Base-by-base conservation (phyloP, 495 filamentous ascomycete genomes). In the Ramalina intermedia region DNA sequence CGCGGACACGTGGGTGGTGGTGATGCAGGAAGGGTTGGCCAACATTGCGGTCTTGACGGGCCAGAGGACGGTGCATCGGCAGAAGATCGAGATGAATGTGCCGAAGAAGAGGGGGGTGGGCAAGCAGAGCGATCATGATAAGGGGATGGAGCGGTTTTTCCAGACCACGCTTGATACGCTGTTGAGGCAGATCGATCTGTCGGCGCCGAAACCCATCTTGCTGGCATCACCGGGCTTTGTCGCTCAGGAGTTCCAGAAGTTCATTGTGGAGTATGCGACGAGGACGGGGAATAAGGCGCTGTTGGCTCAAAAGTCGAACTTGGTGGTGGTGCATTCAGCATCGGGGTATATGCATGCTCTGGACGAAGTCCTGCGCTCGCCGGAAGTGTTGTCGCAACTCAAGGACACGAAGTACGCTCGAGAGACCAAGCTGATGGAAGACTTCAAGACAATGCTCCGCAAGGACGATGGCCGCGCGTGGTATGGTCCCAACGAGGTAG, bases 21-120 rank as follows among this genome's bases (percentile, higher is more conserved):
- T 96, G 5, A 93, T 96, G 86, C 85, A 94, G 51, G 90, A 96
- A 55, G 91, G 90, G 0, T 53, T 93, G 35, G 89, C 93, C 44
- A 90, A 94, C 69, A 84, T 98, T 47, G 94, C 87, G 63, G 74
- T 94, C 17, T 86, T 98, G 53, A 93, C 88, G 11, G 87, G 94
- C 49, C 81, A 85, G 59, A 87, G 87, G 53, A 96, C 90, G 2
- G 72, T 96, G 53, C 62, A 95, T 51, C 82, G 86, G 62, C 87
- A 94, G 58, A 76, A 83, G 46, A 75, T 96, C n/a, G 87, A 94
- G 62, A 78, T 79, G 58, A 71, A 75, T 1, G 77, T 96, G 26
- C 87, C 91, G 13, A 76, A 80, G 61, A 96, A 96, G 67, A 73
- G 83, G 43, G 66, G 71, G 18, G 66, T 71, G 50, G 59, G 71